These are phyloP conservation scores for Sclerospora graminicola DNA, from an alignment of 352 stramenopile genomes.

Conservation along the genomic window DNA sequence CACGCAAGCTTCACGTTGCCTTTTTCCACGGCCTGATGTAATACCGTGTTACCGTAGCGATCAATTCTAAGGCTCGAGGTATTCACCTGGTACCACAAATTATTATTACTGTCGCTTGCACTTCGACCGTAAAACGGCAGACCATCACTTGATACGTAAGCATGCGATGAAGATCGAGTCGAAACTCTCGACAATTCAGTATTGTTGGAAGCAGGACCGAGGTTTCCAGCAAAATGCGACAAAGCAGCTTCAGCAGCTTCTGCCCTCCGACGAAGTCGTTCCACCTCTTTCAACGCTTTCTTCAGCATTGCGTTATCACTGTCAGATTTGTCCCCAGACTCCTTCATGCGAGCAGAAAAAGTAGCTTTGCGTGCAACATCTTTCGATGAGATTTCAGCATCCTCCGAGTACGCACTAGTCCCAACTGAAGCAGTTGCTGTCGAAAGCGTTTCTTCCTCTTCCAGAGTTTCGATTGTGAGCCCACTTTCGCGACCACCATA, in stretches of 20 bases:
- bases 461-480: constrained; percentile 19
- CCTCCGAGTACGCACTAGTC: constrained; percentile 30
- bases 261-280: constrained; percentile 44
- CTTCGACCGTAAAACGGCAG: constrained; percentile 6
- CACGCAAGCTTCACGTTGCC: constrained; percentile 40
- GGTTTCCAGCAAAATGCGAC: constrained; percentile 16
- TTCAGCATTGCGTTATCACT: constrained; percentile 31
- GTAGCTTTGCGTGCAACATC: constrained; percentile 7
- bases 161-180: constrained; percentile 6
- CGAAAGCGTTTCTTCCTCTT: constrained; percentile 23
- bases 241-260: constrained; percentile 52
- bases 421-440: constrained; percentile 29
- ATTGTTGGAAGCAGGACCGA: constrained; percentile 9
- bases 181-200: constrained; percentile 10
- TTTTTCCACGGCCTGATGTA: constrained; percentile 35
- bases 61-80: constrained; percentile 25
- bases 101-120: neutral
- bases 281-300: constrained; percentile 39
- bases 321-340: constrained; percentile 7
- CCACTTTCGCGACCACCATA: constrained; percentile 22
- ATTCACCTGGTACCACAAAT: constrained; percentile 16
- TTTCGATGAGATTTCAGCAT: constrained; percentile 16
- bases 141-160: neutral
- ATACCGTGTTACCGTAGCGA: constrained; percentile 43
- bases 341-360: constrained; percentile 8